Percentiles rank a stretch among this genome's conserved stretches.
phyloP scores from a whole-genome alignment of 2,329 filamentous ascomycete species.

The Penicillium frequentans region DNA sequence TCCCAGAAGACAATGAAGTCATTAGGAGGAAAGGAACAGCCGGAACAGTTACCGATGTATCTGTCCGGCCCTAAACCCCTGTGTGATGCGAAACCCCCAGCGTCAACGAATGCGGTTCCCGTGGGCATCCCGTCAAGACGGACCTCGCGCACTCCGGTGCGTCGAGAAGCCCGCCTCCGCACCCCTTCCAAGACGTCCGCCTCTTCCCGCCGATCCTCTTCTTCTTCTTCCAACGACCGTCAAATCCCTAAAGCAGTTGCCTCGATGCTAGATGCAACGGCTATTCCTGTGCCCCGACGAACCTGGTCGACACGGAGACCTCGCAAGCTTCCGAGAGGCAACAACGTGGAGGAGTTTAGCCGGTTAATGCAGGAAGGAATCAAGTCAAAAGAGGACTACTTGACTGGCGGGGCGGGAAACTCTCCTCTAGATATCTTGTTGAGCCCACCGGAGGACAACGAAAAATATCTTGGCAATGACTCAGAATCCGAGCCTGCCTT shows the following conservation, averaged over 20 bases:
- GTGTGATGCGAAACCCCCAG: constrained; percentile 6
- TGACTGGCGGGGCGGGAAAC: constrained; percentile 41
- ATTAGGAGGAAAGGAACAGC: constrained; percentile 9
- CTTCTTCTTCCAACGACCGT: constrained; percentile 34
- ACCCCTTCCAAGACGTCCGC: constrained; percentile 19
- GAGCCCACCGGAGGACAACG: constrained; percentile 52
- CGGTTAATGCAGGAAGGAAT: constrained; percentile 57
- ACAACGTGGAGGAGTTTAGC: constrained; percentile 53
- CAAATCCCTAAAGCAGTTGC: constrained; percentile 57
- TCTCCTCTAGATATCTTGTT: constrained; percentile 57
- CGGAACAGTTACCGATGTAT: constrained; percentile 17
- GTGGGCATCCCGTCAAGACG: constrained; percentile 39
- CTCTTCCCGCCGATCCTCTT: constrained; percentile 27
- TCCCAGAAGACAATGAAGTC: constrained; percentile 21
- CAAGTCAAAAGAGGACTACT: constrained; percentile 50
- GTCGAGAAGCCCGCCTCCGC: constrained; percentile 19
- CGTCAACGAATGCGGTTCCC: constrained; percentile 29
- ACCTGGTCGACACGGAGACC: constrained; percentile 40
- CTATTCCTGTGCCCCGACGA: constrained; percentile 55
- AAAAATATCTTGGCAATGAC: constrained; percentile 44
- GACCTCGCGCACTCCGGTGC: constrained; percentile 21
- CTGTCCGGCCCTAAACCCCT: constrained; percentile 16
- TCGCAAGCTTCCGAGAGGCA: constrained; percentile 40
- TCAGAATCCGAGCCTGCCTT: constrained; percentile 45
- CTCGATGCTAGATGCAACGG: constrained; percentile 59